These are phyloP conservation scores for Falciphora oryzae DNA, from an alignment of 2,329 filamentous ascomycete species.

Conservation along the genomic window DNA sequence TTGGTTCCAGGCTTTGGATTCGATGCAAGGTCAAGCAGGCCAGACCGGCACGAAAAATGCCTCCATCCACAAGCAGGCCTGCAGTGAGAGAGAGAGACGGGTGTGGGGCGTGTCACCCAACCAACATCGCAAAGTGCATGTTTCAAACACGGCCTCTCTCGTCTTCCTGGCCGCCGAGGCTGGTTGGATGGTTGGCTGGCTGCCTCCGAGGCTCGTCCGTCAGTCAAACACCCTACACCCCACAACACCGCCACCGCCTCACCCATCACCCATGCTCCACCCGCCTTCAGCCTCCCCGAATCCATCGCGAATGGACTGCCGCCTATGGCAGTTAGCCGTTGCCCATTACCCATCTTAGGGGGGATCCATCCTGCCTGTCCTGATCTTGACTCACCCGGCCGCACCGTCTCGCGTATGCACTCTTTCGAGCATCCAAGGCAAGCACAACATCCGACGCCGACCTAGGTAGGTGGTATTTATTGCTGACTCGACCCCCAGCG, in stretches of 20 bases:
- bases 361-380: too few relatives aligned
- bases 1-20: too few relatives aligned
- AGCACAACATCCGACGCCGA: too few relatives aligned
- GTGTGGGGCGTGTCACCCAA: background rate
- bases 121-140: background rate
- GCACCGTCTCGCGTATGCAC: background rate
- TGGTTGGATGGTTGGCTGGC: background rate
- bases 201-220: background rate
- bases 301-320: background rate
- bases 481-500: too few relatives aligned
- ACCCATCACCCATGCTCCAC: background rate
- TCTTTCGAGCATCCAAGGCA: background rate
- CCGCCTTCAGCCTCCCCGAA: background rate
- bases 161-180: background rate
- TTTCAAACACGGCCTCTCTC: background rate
- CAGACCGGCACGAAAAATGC: background rate
- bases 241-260: background rate
- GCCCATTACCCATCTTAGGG: too few relatives aligned
- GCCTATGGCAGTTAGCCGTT: too few relatives aligned
- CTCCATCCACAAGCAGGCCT: background rate
- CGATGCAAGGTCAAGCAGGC: too few relatives aligned
- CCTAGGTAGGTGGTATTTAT: too few relatives aligned
- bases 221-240: background rate
- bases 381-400: background rate
- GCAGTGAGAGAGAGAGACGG: too few relatives aligned